A percentile compares a stretch with the other conserved stretches of the same genome.
Evolutionary conservation across 2,329 filamentous ascomycete species (phyloP).

Genomic region (Alternaria consortialis): DNA sequence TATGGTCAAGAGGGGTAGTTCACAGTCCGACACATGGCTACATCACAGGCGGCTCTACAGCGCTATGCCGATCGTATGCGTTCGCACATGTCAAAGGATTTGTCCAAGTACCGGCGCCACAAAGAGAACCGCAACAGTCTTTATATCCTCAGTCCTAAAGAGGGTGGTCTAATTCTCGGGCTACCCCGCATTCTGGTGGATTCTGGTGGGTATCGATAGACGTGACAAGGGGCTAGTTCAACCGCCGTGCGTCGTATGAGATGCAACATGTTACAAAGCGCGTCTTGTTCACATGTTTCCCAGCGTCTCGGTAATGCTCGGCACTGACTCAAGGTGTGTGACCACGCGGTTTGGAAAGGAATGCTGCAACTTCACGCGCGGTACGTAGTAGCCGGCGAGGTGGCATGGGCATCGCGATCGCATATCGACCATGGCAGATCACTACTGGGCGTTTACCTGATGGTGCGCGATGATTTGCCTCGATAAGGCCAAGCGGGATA

Average conservation of each 20-base stretch:
- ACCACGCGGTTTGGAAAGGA: neutral
- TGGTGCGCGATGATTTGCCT: slow-evolving; percentile 8
- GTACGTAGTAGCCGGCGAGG: slow-evolving; percentile 1
- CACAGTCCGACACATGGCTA: neutral
- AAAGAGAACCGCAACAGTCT: neutral
- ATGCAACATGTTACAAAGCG: slow-evolving; percentile 3
- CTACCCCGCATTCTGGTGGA: slow-evolving; percentile 16
- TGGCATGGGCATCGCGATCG: neutral
- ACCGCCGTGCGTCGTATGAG: neutral
- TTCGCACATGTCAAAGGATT: slow-evolving; percentile 5
- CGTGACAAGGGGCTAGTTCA: slow-evolving; percentile 4
- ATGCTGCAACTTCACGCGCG: neutral
- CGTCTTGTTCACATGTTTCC: neutral
- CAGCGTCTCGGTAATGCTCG: neutral
- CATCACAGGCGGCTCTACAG: neutral
- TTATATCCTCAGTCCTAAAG: neutral
- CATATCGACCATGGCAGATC: neutral
- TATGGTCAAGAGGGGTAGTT: neutral
- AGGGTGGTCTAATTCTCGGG: slow-evolving; percentile 1
- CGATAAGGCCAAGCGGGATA: slow-evolving; percentile 3
- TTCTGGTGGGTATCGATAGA: slow-evolving; percentile 6
- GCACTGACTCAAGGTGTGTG: neutral
- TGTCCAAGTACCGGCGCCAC: neutral
- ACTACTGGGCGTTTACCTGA: neutral
- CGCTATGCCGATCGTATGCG: slow-evolving; percentile 5